phyloP scores from a whole-genome alignment of 2,329 filamentous ascomycete species.

The Penicillium sp. region DNA sequence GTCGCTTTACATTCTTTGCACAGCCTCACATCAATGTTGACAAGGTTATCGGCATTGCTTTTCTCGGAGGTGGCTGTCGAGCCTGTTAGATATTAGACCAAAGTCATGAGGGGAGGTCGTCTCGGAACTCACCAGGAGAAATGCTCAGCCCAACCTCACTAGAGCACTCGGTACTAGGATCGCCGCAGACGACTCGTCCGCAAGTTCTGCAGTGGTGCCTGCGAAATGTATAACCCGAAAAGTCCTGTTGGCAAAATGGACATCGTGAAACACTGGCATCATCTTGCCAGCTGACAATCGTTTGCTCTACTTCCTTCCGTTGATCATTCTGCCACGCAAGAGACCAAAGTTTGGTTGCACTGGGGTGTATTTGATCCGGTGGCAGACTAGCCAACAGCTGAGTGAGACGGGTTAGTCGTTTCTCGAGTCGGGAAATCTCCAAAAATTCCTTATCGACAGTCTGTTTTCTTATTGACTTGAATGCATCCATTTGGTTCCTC shows the following conservation, averaged over 20 bases:
- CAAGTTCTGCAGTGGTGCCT: slow-evolving; percentile 94
- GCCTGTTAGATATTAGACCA: slow-evolving; percentile 34
- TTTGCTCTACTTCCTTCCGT: slow-evolving; percentile 82
- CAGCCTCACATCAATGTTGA: slow-evolving; percentile 82
- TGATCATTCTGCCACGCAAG: slow-evolving; percentile 70
- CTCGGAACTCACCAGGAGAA: slow-evolving; percentile 55
- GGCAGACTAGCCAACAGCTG: slow-evolving; percentile 75
- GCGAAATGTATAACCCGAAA: slow-evolving; percentile 87
- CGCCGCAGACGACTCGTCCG: slow-evolving; percentile 88
- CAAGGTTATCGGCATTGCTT: slow-evolving; percentile 46
- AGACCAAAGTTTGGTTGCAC: slow-evolving; percentile 49
- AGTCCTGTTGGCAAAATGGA: slow-evolving; percentile 94
- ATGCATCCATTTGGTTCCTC: slow-evolving; percentile 70
- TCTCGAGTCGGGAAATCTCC: slow-evolving; percentile 86
- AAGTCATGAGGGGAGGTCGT: neutral
- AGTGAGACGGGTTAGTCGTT: slow-evolving; percentile 85
- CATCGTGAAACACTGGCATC: slow-evolving; percentile 77
- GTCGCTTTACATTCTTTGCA: slow-evolving; percentile 82
- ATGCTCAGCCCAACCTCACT: slow-evolving; percentile 79
- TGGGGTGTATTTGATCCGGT: slow-evolving; percentile 60
- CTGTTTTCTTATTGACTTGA: slow-evolving; percentile 69
- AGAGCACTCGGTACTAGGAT: slow-evolving; percentile 80
- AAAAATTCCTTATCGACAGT: slow-evolving; percentile 81
- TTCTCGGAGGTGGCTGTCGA: slow-evolving; percentile 46
- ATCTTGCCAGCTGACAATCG: slow-evolving; percentile 92